Conservation (phyloP, 805 yeast genomes). For the Candida jianshihensis region DNA sequence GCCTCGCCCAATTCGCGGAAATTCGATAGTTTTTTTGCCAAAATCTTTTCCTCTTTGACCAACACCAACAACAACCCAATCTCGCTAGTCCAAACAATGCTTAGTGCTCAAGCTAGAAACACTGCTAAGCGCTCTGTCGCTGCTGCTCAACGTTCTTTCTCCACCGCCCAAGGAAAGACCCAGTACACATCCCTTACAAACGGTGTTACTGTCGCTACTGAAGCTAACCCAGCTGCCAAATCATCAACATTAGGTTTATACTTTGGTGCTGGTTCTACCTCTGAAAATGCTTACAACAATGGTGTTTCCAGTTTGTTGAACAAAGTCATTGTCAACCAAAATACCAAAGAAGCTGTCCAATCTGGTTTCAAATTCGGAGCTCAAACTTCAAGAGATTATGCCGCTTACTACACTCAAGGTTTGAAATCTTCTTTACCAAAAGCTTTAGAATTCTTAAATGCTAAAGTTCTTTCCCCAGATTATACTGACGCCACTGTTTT, state of each 20-base stretch:
- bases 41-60: background rate
- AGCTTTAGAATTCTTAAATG: constrained; percentile 47
- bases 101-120: constrained; percentile 8
- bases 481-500: constrained; percentile 38
- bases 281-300: constrained; percentile 75
- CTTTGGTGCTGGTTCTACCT: constrained; percentile 71
- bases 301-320: constrained; percentile 69
- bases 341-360: constrained; percentile 28
- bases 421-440: constrained; percentile 41
- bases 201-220: constrained; percentile 71
- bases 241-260: constrained; percentile 63
- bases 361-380: constrained; percentile 54
- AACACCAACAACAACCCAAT: background rate
- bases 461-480: constrained; percentile 31
- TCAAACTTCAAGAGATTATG: constrained; percentile 53
- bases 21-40: constrained; percentile 1
- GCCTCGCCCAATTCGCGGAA: background rate
- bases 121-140: constrained; percentile 11
- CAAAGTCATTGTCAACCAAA: constrained; percentile 36
- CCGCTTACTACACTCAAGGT: constrained; percentile 53
- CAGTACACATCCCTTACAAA: constrained; percentile 65
- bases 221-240: constrained; percentile 45
- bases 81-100: background rate
- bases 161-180: constrained; percentile 53
- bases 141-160: constrained; percentile 40